These are phyloP conservation scores for Silene coronaria DNA, from an alignment of 179 eudicot genomes.

Conservation along the genomic window DNA sequence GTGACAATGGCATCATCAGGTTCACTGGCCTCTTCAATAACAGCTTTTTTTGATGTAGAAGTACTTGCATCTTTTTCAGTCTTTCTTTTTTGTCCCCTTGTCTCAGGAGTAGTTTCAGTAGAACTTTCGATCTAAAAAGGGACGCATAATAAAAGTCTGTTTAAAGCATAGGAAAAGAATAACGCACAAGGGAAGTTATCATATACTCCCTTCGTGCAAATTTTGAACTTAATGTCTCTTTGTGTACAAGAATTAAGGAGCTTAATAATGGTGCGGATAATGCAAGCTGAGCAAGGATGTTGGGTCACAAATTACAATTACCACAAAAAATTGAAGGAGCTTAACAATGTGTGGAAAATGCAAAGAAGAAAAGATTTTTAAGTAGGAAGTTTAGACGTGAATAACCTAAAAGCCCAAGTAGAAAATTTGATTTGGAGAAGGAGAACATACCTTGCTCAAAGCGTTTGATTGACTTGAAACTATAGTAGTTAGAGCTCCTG, in stretches of 20 bases:
- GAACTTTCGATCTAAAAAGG: conserved; percentile 9
- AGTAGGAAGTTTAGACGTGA: not conserved
- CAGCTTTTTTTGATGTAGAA: conserved; percentile 6
- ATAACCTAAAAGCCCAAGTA: not conserved
- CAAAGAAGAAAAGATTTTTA: not conserved
- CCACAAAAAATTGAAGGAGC: not conserved
- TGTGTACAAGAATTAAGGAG: not conserved
- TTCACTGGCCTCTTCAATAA: conserved; percentile 5
- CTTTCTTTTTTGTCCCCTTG: conserved; percentile 19
- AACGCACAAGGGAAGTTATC: not conserved
- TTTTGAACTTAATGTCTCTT: not conserved
- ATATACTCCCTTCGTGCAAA: not conserved
- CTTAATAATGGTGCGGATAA: not conserved
- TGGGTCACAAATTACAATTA: not conserved
- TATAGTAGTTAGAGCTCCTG: conserved; percentile 11
- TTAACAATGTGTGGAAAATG: not conserved
- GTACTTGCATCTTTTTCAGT: not conserved
- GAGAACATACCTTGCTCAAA: conserved; percentile 18
- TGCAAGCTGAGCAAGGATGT: not conserved
- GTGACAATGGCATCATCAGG: conserved; percentile 19
- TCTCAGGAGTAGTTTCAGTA: conserved; percentile 5
- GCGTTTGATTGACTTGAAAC: not conserved
- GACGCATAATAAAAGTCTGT: not conserved
- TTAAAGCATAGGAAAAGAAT: not conserved
- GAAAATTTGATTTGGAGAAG: not conserved